phyloP scores from a whole-genome alignment of 2,329 filamentous ascomycete genomes.

The Trichoderma endophyticum region DNA sequence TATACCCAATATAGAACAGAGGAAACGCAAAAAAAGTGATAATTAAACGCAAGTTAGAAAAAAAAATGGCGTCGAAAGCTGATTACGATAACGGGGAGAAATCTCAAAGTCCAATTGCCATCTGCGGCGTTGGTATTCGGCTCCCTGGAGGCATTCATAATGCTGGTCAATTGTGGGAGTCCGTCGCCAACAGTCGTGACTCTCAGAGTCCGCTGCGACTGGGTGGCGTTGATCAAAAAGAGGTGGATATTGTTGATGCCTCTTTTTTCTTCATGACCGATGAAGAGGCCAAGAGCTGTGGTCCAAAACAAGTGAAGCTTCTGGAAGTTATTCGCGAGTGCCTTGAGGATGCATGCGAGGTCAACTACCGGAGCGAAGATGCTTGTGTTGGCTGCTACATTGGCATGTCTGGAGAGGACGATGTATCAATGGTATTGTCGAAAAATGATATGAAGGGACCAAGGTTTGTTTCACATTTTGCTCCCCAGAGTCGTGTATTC shows the following conservation, averaged over 20 bases:
- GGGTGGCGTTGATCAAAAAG: constrained; percentile 8
- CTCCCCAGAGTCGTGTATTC: neutral
- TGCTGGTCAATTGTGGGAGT: constrained; percentile 29
- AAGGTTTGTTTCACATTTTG: neutral
- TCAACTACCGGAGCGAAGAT: constrained; percentile 27
- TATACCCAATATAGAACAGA: neutral
- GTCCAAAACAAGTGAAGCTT: constrained; percentile 29
- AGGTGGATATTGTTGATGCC: constrained; percentile 28
- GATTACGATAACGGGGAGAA: neutral
- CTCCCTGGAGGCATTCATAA: constrained; percentile 31
- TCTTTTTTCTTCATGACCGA: constrained; percentile 31
- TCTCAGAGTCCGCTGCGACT: constrained; percentile 24
- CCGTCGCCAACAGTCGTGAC: constrained; percentile 27
- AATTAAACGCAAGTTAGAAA: neutral
- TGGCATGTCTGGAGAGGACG: constrained; percentile 28
- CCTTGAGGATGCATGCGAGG: constrained; percentile 27
- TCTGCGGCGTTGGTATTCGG: constrained; percentile 32
- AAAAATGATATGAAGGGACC: constrained; percentile 8
- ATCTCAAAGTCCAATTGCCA: constrained; percentile 27
- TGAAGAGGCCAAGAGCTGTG: constrained; percentile 28
- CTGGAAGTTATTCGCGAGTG: constrained; percentile 27
- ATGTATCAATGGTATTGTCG: neutral
- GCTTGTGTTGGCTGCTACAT: constrained; percentile 30
- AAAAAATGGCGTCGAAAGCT: constrained; percentile 9
- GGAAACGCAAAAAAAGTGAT: neutral